Evolutionary conservation across 2,329 filamentous ascomycete genomes (phyloP).

Genomic region (Fusarium drepaniforme): DNA sequence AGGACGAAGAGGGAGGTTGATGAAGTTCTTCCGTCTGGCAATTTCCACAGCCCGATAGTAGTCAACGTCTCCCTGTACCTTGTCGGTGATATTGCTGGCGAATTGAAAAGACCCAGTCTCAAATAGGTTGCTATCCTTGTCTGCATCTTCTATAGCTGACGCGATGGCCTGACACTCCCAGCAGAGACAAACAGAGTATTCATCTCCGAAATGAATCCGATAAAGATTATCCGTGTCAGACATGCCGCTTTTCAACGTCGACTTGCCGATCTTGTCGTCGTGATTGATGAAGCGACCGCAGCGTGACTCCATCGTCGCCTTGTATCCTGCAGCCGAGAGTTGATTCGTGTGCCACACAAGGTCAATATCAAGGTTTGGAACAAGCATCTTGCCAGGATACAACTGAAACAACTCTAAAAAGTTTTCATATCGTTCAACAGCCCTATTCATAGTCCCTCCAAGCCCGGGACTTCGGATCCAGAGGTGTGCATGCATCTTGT

Average conservation of each 20-base stretch:
- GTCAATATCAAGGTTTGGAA: constrained; percentile 56
- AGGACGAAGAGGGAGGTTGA: constrained; percentile 14
- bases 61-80: constrained; percentile 14
- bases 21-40: constrained; percentile 28
- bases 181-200: constrained; percentile 33
- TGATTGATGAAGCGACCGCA: constrained; percentile 46
- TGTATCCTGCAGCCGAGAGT: constrained; percentile 47
- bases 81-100: background rate
- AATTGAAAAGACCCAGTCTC: background rate
- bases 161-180: constrained; percentile 38
- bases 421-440: constrained; percentile 52
- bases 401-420: constrained; percentile 52
- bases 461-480: constrained; percentile 53
- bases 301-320: constrained; percentile 13
- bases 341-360: constrained; percentile 59
- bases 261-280: constrained; percentile 35
- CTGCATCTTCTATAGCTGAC: constrained; percentile 27
- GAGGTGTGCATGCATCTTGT: constrained; percentile 53
- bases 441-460: constrained; percentile 49
- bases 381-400: constrained; percentile 50
- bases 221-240: constrained; percentile 32
- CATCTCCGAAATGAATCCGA: constrained; percentile 28
- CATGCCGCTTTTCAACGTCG: constrained; percentile 14
- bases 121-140: constrained; percentile 3
- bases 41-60: constrained; percentile 30